Evolutionary conservation across 345 rosid species (phyloP), one percentile per base, ranked within the genome.

Genomic region (Mercurialis annua): DNA sequence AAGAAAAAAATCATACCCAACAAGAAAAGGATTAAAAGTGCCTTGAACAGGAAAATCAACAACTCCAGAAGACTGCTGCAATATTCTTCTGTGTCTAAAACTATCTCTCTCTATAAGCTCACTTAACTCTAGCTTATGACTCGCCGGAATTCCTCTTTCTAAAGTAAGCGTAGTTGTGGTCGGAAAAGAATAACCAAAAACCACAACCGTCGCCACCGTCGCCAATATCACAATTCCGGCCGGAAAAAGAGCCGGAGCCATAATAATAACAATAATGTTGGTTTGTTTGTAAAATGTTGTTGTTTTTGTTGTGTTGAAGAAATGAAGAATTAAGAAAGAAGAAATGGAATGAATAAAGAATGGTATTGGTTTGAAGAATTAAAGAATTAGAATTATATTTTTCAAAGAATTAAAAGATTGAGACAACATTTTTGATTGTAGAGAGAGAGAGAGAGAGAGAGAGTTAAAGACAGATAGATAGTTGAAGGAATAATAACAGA

Each of bases 11-110:
- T 5, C 0, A 36, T 40, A 94, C 99, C 98, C 99, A 75, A 87
- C 96, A 33, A 80, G 68, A 74, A 73, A 84, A 46, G 99, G 99
- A 85, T 89, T 86, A 75, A 79, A 91, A 24, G 93, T 86, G 59
- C 98, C 99, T 2, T 61, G 74, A 38, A 91, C 98, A 8, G 87
- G 80, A 55, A 94, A 91, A 86, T 87, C 95, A 10, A 86, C 80
- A 24, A 94, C 86, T 18, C 85, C 95, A 21, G 73, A 24, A 0
- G 87, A 73, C 79, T 86, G 90, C 79, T 86, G 90, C 72, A 91
- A 65, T 86, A 91, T 80, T 72, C 98, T 84, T n/a, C 93, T 84
- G 65, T 87, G 99, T 61, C 99, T 81, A 30, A 74, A 69, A 63
- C 75, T 72, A 36, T 94, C 99, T 72, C 87, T 85, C 11, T 83